phyloP scores from a whole-genome alignment of 441 rosid species.

The Breynia disticha region DNA sequence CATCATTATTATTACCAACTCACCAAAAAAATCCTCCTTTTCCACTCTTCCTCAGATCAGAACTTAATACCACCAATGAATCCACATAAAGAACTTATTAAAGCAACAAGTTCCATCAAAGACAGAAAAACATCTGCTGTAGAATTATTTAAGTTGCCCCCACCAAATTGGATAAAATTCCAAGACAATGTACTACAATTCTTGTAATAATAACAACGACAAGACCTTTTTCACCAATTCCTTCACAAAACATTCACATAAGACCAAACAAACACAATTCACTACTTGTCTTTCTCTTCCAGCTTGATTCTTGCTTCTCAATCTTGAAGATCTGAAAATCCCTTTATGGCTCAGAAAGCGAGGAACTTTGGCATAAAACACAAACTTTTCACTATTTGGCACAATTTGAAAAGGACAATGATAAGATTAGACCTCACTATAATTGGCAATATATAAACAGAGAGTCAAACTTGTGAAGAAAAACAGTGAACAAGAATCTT shows the following conservation, averaged over 20 bases:
- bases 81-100: not conserved
- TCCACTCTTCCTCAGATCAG: constrained; percentile 9
- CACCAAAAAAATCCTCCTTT: constrained; percentile 2
- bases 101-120: constrained; percentile 5
- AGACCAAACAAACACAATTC: constrained; percentile 5
- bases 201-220: constrained; percentile 33
- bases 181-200: constrained; percentile 30
- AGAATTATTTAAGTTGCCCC: constrained; percentile 43
- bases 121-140: constrained; percentile 19
- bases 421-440: constrained; percentile 10
- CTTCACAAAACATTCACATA: constrained; percentile 16
- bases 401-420: constrained; percentile 11
- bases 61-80: constrained; percentile 14
- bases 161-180: constrained; percentile 28
- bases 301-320: constrained; percentile 1
- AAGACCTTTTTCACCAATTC: constrained; percentile 35
- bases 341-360: constrained; percentile 20
- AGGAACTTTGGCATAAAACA: constrained; percentile 8
- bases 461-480: constrained; percentile 28
- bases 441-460: constrained; percentile 20
- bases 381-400: constrained; percentile 8
- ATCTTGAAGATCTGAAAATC: constrained; percentile 17
- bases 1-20: constrained; percentile 22
- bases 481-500: constrained; percentile 16
- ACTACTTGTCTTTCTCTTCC: constrained; percentile 4